A percentile compares a stretch with the other conserved stretches of the same genome.
Evolutionary conservation across 1,284 basidiomycete species (phyloP).

Genomic region (Meira miltonrushii): DNA sequence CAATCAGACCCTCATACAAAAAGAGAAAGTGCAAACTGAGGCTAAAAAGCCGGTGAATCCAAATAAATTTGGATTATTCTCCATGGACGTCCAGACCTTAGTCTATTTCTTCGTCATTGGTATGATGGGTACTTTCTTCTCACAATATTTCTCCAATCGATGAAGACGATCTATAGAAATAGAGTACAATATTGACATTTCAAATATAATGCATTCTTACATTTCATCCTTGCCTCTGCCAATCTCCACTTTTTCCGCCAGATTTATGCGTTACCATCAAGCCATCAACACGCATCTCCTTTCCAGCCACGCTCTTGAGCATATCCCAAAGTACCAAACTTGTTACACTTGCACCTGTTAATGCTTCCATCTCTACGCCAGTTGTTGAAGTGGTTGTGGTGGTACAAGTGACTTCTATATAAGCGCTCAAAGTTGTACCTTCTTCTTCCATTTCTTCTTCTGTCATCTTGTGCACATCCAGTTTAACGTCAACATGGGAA

Average conservation of each 20-base stretch:
- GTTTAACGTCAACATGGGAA: slow-evolving; percentile 64
- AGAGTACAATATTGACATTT: no score
- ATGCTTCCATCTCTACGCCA: slow-evolving; percentile 92
- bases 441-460: background rate
- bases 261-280: slow-evolving; percentile 66
- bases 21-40: no score
- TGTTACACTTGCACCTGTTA: slow-evolving; percentile 73
- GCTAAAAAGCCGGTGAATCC: no score
- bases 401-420: slow-evolving; percentile 29
- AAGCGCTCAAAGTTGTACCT: slow-evolving; percentile 8
- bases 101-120: no score
- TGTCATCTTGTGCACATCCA: slow-evolving; percentile 53
- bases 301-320: slow-evolving; percentile 79
- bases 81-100: no score
- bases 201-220: no score
- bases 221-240: slow-evolving; percentile 18
- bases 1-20: no score
- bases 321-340: slow-evolving; percentile 84
- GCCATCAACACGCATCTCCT: slow-evolving; percentile 64
- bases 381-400: slow-evolving; percentile 29
- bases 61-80: no score
- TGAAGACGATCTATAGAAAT: no score
- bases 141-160: no score
- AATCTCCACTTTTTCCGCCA: slow-evolving; percentile 67
- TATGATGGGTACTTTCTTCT: no score